phyloP scores from a whole-genome alignment of 306 rosid genomes.

The Cicer cuneatum region DNA sequence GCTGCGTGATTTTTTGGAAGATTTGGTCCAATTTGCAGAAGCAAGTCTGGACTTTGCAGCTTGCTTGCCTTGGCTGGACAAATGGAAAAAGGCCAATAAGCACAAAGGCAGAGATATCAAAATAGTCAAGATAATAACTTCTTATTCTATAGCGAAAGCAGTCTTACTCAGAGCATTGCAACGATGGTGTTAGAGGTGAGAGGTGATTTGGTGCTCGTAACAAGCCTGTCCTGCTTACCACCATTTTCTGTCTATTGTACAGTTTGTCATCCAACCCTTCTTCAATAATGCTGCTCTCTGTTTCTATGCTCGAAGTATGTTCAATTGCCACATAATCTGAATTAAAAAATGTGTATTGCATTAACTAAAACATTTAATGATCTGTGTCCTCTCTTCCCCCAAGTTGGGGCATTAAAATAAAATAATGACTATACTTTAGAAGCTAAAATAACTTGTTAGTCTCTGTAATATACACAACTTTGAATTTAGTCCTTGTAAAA shows the following conservation, averaged over 20 bases:
- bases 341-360: conserved; percentile 11
- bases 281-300: conserved; percentile 30
- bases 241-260: conserved; percentile 47
- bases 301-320: conserved; percentile 41
- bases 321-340: conserved; percentile 54
- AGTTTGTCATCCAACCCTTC: conserved; percentile 44
- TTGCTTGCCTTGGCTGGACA: conserved; percentile 55
- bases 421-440: neutral
- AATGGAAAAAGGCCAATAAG: conserved; percentile 22
- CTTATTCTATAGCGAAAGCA: conserved; percentile 28
- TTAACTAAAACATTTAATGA: conserved; percentile 25
- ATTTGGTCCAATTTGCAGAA: conserved; percentile 41
- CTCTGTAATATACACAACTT: neutral
- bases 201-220: conserved; percentile 36
- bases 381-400: conserved; percentile 2
- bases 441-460: neutral
- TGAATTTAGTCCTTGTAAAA: conserved; percentile 1
- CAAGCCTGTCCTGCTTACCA: conserved; percentile 47
- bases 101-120: conserved; percentile 16
- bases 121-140: neutral
- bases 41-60: conserved; percentile 48
- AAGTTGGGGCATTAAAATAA: conserved; percentile 17
- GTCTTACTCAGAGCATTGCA: conserved; percentile 62
- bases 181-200: conserved; percentile 56
- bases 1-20: conserved; percentile 36